A percentile compares a stretch with the other conserved stretches of the same genome.
These are phyloP conservation scores for Aspergillus pseudotamarii DNA, from an alignment of 2,329 filamentous ascomycete species.

Conservation along the genomic window DNA sequence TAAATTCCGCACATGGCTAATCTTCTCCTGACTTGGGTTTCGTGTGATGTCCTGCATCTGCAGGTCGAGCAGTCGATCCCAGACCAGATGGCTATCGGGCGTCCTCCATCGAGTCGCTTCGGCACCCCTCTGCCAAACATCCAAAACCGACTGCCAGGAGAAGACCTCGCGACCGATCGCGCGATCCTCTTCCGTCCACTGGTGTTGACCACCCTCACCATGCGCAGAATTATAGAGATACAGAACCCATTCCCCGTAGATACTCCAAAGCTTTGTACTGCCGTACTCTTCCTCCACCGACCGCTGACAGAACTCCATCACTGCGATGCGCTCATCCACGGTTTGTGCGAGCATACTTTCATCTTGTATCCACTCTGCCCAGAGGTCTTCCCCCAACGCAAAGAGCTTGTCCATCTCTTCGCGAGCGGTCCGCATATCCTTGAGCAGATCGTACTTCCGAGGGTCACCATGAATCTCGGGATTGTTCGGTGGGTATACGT, in stretches of 20 bases:
- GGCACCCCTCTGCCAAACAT: slow-evolving; percentile 59
- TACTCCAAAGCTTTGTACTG: slow-evolving; percentile 63
- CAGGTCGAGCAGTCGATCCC: slow-evolving; percentile 63
- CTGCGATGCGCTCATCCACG: slow-evolving; percentile 59
- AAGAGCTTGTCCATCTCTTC: slow-evolving; percentile 65
- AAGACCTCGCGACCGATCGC: slow-evolving; percentile 62
- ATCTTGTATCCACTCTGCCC: slow-evolving; percentile 66
- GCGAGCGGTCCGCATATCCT: slow-evolving; percentile 51
- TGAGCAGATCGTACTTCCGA: slow-evolving; percentile 49
- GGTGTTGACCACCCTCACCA: slow-evolving; percentile 41
- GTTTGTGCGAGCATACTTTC: slow-evolving; percentile 60
- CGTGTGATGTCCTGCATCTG: slow-evolving; percentile 56
- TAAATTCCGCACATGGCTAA: slow-evolving; percentile 51
- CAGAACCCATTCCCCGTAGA: slow-evolving; percentile 64
- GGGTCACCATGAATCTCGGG: slow-evolving; percentile 50
- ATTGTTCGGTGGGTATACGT: slow-evolving; percentile 49
- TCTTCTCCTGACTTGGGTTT: slow-evolving; percentile 51
- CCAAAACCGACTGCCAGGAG: slow-evolving; percentile 57
- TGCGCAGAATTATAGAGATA: slow-evolving; percentile 57
- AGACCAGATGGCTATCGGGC: slow-evolving; percentile 63
- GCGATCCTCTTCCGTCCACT: slow-evolving; percentile 60
- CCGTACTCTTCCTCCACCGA: slow-evolving; percentile 64
- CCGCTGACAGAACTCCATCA: slow-evolving; percentile 62
- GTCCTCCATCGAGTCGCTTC: slow-evolving; percentile 63
- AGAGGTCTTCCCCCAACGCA: slow-evolving; percentile 64